phyloP scores from a whole-genome alignment of 2,329 filamentous ascomycete species.

The Pyricularia grisea region DNA sequence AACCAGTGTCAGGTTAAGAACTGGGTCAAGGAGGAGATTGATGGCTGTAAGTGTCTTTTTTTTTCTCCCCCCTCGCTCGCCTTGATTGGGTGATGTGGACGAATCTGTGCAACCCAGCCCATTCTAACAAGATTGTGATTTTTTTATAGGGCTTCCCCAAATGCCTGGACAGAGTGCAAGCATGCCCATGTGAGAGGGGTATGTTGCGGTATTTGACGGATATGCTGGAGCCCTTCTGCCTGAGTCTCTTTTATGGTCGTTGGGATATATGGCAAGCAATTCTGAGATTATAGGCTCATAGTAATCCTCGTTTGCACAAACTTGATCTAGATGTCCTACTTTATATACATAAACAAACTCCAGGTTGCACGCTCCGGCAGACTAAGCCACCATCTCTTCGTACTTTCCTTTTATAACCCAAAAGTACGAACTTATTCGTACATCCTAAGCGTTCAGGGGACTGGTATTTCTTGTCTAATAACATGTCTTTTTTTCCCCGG shows the following conservation, averaged over 20 bases:
- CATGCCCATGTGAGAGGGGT: neutral
- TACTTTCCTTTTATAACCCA: neutral
- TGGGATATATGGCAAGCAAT: neutral
- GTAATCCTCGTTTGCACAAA: neutral
- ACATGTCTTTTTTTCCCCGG: neutral
- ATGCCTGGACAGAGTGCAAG: neutral
- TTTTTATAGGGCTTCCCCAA: neutral
- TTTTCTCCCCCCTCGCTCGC: neutral
- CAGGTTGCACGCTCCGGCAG: neutral
- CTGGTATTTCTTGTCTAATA: neutral
- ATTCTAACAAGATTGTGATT: too few species aligned
- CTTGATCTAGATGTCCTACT: neutral
- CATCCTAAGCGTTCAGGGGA: neutral
- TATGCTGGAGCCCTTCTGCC: neutral
- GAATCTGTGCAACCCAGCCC: too few species aligned
- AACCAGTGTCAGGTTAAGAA: constrained; percentile 20
- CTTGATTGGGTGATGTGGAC: neutral
- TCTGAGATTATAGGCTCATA: neutral
- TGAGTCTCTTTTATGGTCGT: constrained; percentile 60
- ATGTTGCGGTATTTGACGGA: neutral
- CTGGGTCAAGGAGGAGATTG: constrained; percentile 19
- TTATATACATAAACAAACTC: neutral
- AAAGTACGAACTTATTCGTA: neutral
- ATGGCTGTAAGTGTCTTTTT: constrained; percentile 18
- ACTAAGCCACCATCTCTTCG: neutral